Conservation (phyloP, 2,329 filamentous ascomycete genomes). For the Verticillium tricorpus region DNA sequence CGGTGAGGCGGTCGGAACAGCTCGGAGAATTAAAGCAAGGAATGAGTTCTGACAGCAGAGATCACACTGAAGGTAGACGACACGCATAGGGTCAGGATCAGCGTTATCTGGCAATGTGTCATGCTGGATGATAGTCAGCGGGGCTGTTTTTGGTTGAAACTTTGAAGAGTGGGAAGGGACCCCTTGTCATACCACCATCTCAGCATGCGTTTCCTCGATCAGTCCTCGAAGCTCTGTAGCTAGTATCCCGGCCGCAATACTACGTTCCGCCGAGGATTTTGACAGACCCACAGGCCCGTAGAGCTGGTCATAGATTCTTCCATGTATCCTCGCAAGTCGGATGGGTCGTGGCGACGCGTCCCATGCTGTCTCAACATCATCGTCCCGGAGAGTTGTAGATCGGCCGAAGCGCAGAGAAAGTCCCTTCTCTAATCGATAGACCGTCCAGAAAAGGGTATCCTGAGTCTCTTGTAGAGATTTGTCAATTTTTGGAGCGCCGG, state of each 20-base stretch:
- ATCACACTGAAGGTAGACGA: constrained; percentile 25
- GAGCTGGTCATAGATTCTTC: constrained; percentile 21
- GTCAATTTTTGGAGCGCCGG: constrained; percentile 8
- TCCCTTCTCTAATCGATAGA: constrained; percentile 29
- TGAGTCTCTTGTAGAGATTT: constrained; percentile 4
- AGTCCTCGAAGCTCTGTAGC: background rate
- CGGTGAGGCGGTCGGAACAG: constrained; percentile 11
- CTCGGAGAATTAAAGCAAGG: constrained; percentile 27
- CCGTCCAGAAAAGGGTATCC: constrained; percentile 27
- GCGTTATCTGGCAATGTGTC: constrained; percentile 17
- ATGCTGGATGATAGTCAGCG: background rate
- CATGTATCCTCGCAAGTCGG: background rate
- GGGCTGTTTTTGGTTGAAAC: constrained; percentile 10
- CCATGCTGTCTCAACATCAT: background rate
- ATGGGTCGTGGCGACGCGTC: background rate
- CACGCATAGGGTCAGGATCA: constrained; percentile 18
- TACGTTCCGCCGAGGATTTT: constrained; percentile 14
- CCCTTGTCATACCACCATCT: background rate
- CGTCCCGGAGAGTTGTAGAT: constrained; percentile 21
- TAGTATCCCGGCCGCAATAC: constrained; percentile 22
- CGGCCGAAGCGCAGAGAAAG: constrained; percentile 29
- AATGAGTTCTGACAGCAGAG: constrained; percentile 28
- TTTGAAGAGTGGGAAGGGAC: constrained; percentile 18
- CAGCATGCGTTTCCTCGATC: no score
- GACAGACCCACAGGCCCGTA: constrained; percentile 12